Conservation (phyloP, 2,329 filamentous ascomycete genomes). For the Pleoardoris graminearum region DNA sequence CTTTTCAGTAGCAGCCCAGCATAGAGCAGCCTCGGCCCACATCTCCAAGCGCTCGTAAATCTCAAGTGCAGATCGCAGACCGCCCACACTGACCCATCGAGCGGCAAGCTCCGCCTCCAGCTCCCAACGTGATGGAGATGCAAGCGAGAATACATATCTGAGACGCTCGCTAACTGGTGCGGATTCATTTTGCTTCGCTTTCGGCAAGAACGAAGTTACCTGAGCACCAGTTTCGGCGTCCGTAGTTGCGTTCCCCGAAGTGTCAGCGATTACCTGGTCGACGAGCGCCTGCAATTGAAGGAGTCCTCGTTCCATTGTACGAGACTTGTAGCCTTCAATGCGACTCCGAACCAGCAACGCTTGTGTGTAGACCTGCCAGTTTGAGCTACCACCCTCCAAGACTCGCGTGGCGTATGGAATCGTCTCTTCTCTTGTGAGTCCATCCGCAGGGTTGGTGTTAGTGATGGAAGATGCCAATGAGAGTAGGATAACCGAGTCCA, state of each 20-base stretch:
- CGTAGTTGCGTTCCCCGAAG: constrained; percentile 48
- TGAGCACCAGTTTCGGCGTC: constrained; percentile 43
- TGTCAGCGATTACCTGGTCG: constrained; percentile 92
- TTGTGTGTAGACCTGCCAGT: constrained; percentile 98
- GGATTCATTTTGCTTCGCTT: constrained; percentile 73
- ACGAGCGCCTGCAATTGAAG: constrained; percentile 93
- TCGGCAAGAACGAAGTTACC: constrained; percentile 79
- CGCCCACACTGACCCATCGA: constrained; percentile 88
- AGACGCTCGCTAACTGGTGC: constrained; percentile 77
- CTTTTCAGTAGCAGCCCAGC: constrained; percentile 75
- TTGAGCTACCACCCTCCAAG: constrained; percentile 83
- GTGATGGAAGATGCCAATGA: constrained; percentile 80
- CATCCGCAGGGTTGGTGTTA: constrained; percentile 82
- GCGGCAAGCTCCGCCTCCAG: constrained; percentile 90
- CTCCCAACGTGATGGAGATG: constrained; percentile 87
- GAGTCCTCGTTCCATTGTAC: constrained; percentile 86
- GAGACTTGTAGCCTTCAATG: constrained; percentile 83
- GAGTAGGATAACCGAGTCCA: constrained; percentile 89
- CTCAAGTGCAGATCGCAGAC: constrained; percentile 84
- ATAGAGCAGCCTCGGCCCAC: constrained; percentile 94
- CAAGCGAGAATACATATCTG: constrained; percentile 80
- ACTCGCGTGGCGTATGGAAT: constrained; percentile 88
- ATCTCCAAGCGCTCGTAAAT: constrained; percentile 93
- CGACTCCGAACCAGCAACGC: constrained; percentile 85
- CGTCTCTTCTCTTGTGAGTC: constrained; percentile 90